Conservation (phyloP, 179 eudicot genomes). For the Spinacia oleracea region DNA sequence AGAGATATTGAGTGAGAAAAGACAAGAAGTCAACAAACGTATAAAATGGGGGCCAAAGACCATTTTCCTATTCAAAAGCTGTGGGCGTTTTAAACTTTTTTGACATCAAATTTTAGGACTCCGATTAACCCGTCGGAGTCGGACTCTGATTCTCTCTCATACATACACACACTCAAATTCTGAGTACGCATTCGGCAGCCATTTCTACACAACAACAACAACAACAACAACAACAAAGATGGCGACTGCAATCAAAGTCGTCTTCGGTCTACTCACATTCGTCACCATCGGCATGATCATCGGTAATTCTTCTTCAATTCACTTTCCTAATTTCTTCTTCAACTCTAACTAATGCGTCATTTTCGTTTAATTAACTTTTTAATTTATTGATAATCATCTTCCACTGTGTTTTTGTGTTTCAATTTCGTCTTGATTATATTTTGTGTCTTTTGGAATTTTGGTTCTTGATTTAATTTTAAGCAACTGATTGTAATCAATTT, state of each 20-base stretch:
- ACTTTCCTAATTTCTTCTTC: neutral
- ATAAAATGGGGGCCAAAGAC: too few species aligned
- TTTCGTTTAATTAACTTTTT: neutral
- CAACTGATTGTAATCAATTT: too few species aligned
- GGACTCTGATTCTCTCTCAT: neutral
- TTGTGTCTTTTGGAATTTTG: neutral
- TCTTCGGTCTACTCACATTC: constrained; percentile 8
- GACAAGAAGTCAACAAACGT: too few species aligned
- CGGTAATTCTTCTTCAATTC: constrained; percentile 1
- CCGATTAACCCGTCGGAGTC: neutral
- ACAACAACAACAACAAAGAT: too few species aligned
- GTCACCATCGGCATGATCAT: constrained; percentile 7
- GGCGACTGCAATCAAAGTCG: constrained; percentile 3
- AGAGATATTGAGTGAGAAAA: too few species aligned
- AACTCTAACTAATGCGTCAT: neutral
- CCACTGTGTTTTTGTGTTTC: too few species aligned
- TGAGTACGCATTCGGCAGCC: neutral
- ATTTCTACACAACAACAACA: neutral
- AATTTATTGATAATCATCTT: neutral
- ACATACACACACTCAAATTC: neutral
- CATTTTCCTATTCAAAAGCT: neutral
- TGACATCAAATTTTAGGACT: neutral
- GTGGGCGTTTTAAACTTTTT: neutral
- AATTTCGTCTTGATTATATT: neutral
- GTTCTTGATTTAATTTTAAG: too few species aligned